These are phyloP conservation scores for Babjeviella inositovora DNA, from an alignment of 805 yeast genomes.

Conservation along the genomic window DNA sequence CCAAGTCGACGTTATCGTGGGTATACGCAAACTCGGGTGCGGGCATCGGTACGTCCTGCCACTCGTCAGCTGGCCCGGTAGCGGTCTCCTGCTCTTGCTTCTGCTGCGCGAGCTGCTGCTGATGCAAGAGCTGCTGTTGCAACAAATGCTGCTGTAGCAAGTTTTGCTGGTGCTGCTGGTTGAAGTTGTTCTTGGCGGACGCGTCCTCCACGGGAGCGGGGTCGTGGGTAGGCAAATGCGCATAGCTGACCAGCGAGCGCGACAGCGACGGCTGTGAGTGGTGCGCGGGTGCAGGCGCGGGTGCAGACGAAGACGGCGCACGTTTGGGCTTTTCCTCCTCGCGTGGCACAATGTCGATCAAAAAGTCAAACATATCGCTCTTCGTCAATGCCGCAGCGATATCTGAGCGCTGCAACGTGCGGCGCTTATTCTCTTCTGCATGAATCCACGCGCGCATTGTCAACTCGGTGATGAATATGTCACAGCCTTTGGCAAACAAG, in stretches of 20 bases:
- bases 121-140: conserved; percentile 7
- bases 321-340: conserved; percentile 58
- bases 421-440: conserved; percentile 88
- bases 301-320: conserved; percentile 11
- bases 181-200: conserved; percentile 3
- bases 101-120: conserved; percentile 5
- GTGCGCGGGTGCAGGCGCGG: conserved; percentile 3
- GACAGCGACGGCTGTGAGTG: conserved; percentile 2
- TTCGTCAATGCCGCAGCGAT: conserved; percentile 91
- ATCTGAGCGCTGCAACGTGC: conserved; percentile 88
- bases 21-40: too few relatives aligned
- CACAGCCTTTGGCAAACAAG: conserved; percentile 95
- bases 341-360: conserved; percentile 91
- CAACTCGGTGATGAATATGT: conserved; percentile 87
- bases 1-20: too few relatives aligned
- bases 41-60: too few relatives aligned
- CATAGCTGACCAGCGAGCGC: neutral
- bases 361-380: conserved; percentile 93
- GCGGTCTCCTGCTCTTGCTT: too few relatives aligned
- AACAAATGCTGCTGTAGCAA: conserved; percentile 5
- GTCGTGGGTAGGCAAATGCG: neutral
- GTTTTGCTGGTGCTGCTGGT: conserved; percentile 3
- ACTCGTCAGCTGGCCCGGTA: too few relatives aligned
- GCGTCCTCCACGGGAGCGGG: conserved; percentile 1
- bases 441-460: conserved; percentile 99